Conservation (phyloP, 192 early-diverging fungal genomes). For the Phycomyces blakesleeanus region DNA sequence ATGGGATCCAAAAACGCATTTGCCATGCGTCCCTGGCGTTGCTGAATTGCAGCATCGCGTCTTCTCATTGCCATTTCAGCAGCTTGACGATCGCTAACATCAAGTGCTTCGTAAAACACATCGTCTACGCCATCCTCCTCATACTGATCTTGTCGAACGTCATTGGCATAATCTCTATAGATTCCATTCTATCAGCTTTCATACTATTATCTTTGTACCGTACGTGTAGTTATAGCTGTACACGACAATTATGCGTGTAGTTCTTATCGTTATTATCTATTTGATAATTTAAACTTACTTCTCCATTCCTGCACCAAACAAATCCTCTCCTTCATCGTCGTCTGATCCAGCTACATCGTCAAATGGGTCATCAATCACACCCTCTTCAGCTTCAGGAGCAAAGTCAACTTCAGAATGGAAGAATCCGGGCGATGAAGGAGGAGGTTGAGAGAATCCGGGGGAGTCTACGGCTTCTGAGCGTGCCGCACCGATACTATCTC, state of each 20-base stretch:
- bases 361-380: slow-evolving; percentile 45
- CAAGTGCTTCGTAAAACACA: slow-evolving; percentile 70
- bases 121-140: slow-evolving; percentile 85
- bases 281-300: slow-evolving; percentile 48
- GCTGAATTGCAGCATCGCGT: slow-evolving; percentile 70
- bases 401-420: slow-evolving; percentile 50
- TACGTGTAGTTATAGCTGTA: too few relatives aligned
- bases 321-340: slow-evolving; percentile 84
- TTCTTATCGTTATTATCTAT: not conserved
- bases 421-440: slow-evolving; percentile 42
- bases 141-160: slow-evolving; percentile 70
- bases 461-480: slow-evolving; percentile 23
- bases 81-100: slow-evolving; percentile 61
- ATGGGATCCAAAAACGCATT: slow-evolving; percentile 86
- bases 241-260: not conserved
- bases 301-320: slow-evolving; percentile 85
- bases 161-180: slow-evolving; percentile 77
- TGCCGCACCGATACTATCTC: slow-evolving; percentile 37
- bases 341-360: slow-evolving; percentile 51
- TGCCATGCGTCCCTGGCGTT: slow-evolving; percentile 76
- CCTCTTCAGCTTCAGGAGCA: slow-evolving; percentile 47
- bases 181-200: too few relatives aligned
- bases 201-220: not conserved
- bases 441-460: slow-evolving; percentile 39
- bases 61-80: slow-evolving; percentile 77